Conservation (phyloP, 2,329 filamentous ascomycete genomes). For the Fusarium sp. region DNA sequence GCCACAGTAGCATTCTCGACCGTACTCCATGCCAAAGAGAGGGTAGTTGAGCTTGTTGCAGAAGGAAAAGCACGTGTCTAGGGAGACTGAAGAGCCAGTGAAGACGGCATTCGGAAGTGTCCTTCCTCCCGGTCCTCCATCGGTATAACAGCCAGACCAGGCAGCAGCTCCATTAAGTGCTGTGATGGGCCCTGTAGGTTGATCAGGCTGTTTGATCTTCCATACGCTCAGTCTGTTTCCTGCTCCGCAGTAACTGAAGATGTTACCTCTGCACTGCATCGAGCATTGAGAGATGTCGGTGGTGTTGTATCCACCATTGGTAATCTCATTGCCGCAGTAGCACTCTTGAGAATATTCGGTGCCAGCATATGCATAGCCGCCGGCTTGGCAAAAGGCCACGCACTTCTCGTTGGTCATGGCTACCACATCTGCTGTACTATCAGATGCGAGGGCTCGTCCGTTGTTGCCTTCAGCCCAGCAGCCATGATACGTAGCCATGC, state of each 20-base stretch:
- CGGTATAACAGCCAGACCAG: slow-evolving; percentile 39
- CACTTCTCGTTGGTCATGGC: slow-evolving; percentile 47
- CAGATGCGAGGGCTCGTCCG: slow-evolving; percentile 33
- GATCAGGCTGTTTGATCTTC: slow-evolving; percentile 30
- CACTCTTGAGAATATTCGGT: slow-evolving; percentile 51
- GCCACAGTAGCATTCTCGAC: slow-evolving; percentile 39
- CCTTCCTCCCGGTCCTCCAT: slow-evolving; percentile 37
- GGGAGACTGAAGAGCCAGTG: slow-evolving; percentile 32
- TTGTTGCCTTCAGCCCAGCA: slow-evolving; percentile 30
- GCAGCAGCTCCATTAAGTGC: slow-evolving; percentile 29
- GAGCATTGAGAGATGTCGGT: slow-evolving; percentile 40
- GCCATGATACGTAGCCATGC: slow-evolving; percentile 32
- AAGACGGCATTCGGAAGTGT: slow-evolving; percentile 35
- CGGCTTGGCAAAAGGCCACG: slow-evolving; percentile 45
- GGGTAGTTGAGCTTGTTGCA: slow-evolving; percentile 40
- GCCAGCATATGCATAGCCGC: slow-evolving; percentile 50
- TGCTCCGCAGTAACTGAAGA: slow-evolving; percentile 41
- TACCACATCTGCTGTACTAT: slow-evolving; percentile 16
- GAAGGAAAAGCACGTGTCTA: slow-evolving; percentile 37
- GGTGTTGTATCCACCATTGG: slow-evolving; percentile 26
- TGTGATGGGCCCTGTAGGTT: slow-evolving; percentile 24
- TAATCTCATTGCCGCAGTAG: slow-evolving; percentile 46
- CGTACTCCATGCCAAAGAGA: slow-evolving; percentile 41
- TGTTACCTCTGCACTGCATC: slow-evolving; percentile 44
- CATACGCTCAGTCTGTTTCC: slow-evolving; percentile 41